Evolutionary conservation across 169 alveolate species (phyloP).

Genomic region (Plasmodium adleri): DNA sequence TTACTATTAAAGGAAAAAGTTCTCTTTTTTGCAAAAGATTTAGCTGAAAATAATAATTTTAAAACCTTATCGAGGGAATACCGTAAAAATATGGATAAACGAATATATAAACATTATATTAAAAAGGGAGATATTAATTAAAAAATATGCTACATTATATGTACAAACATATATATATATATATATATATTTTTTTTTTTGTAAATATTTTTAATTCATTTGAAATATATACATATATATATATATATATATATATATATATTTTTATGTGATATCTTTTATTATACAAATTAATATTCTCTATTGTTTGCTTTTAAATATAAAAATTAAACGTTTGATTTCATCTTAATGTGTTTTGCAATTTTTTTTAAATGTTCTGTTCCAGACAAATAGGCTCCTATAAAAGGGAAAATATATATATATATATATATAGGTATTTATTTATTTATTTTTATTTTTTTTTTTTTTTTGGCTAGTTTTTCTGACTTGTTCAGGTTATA

Average conservation of each 20-base stretch:
- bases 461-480: no score
- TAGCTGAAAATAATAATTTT: constrained; percentile 54
- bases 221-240: not conserved
- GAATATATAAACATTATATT: constrained; percentile 2
- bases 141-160: not conserved
- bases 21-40: constrained; percentile 54
- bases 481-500: no score
- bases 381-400: constrained; percentile 66
- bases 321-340: not conserved
- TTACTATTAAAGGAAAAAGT: constrained; percentile 33
- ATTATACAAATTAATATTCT: no score
- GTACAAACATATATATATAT: not conserved
- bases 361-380: constrained; percentile 49
- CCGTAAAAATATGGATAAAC: constrained; percentile 20
- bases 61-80: constrained; percentile 43
- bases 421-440: not conserved
- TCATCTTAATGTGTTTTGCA: constrained; percentile 39
- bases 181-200: not conserved
- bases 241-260: not conserved
- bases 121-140: constrained; percentile 13
- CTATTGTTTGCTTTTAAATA: no score
- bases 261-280: not conserved
- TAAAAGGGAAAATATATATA: not conserved
- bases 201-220: no score
- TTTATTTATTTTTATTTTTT: not conserved